These are phyloP conservation scores for Eucalyptus melliodora DNA, from an alignment of 345 rosid species.

Conservation along the genomic window DNA sequence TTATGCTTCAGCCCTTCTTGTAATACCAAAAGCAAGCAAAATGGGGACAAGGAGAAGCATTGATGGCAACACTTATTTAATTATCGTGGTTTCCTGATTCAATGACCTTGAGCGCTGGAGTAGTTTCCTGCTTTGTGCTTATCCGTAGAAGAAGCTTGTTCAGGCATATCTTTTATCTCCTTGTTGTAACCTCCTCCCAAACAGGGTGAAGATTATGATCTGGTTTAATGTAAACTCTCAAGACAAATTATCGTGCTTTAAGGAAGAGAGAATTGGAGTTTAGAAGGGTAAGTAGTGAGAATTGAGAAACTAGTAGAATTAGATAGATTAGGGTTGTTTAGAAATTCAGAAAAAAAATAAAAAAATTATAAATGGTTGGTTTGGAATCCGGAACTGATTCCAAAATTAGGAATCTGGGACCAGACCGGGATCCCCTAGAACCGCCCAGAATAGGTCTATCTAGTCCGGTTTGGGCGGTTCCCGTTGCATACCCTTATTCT, in stretches of 20 bases:
- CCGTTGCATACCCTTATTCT: too few relatives aligned
- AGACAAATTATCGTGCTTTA: background rate
- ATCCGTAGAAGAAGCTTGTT: background rate
- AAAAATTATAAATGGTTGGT: too few relatives aligned
- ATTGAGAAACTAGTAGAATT: too few relatives aligned
- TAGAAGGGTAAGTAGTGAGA: too few relatives aligned
- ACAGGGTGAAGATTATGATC: background rate
- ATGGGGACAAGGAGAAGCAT: background rate
- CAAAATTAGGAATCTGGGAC: rapidly evolving
- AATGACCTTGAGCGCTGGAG: background rate
- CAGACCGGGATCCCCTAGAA: rapidly evolving
- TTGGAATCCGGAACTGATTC: too few relatives aligned
- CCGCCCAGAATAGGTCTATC: rapidly evolving
- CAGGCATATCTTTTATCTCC: background rate
- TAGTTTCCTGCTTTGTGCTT: background rate
- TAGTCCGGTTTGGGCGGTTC: rapidly evolving
- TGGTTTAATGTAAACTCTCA: background rate
- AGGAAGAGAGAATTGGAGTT: too few relatives aligned
- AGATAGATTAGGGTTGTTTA: too few relatives aligned
- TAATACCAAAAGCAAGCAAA: background rate
- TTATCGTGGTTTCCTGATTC: background rate
- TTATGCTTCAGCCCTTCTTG: background rate
- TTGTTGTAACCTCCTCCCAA: background rate
- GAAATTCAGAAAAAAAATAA: too few relatives aligned
- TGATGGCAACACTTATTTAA: background rate